Evolutionary conservation across 2,329 filamentous ascomycete species (phyloP).

Genomic region (Diplodia mutila): DNA sequence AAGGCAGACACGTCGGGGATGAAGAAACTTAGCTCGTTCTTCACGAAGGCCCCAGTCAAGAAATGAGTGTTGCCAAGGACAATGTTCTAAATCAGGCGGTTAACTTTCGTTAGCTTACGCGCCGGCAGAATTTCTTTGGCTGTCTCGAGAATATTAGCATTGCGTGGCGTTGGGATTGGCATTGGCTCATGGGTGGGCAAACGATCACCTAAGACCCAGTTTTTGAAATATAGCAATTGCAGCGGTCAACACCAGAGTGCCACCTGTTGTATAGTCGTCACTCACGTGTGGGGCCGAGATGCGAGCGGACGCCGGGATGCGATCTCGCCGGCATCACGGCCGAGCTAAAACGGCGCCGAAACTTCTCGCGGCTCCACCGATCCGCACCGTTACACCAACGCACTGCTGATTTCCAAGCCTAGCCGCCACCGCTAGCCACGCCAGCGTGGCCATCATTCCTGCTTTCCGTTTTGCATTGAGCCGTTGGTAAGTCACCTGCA

Average conservation of each 20-base stretch:
- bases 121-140: neutral
- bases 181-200: neutral
- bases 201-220: neutral
- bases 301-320: neutral
- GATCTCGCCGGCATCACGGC: neutral
- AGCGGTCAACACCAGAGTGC: slow-evolving; percentile 11
- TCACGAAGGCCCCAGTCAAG: slow-evolving; percentile 64
- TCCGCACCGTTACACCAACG: slow-evolving; percentile 12
- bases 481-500: slow-evolving; percentile 5
- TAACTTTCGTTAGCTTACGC: neutral
- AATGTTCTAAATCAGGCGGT: neutral
- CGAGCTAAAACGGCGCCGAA: slow-evolving; percentile 2
- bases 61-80: slow-evolving; percentile 25
- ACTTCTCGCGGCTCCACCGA: slow-evolving; percentile 3
- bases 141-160: neutral
- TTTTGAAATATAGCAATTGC: neutral
- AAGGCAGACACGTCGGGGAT: slow-evolving; percentile 92
- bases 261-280: slow-evolving; percentile 1
- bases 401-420: neutral
- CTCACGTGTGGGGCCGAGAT: slow-evolving; percentile 1
- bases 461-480: slow-evolving; percentile 2
- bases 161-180: neutral
- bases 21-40: slow-evolving; percentile 97
- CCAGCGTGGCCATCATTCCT: neutral
- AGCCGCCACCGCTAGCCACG: neutral